These are phyloP conservation scores for Mycena filopes DNA, from an alignment of 768 basidiomycete species.

Conservation along the genomic window DNA sequence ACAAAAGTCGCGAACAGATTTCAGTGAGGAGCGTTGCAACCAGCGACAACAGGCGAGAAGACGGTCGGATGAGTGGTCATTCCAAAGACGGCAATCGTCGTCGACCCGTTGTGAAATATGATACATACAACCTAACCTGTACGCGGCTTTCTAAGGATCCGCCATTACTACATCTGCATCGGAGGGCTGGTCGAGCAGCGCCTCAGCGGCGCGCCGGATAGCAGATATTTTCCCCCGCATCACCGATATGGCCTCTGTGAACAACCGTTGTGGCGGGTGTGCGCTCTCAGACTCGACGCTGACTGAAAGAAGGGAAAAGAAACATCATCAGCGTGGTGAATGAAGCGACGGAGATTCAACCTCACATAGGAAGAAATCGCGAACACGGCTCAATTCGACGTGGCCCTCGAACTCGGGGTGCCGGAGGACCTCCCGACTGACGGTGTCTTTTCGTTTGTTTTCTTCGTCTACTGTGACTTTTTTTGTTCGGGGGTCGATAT, in stretches of 20 bases:
- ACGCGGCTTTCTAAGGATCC: conserved; percentile 39
- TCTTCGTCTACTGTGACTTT: conserved; percentile 70
- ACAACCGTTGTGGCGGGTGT: conserved; percentile 84
- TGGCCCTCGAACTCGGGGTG: conserved; percentile 90
- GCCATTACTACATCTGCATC: conserved; percentile 67
- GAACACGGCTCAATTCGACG: conserved; percentile 85
- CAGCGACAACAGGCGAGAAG: not conserved
- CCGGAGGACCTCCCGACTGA: conserved; percentile 91
- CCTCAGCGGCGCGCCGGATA: conserved; percentile 68
- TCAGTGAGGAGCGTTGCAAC: too few species aligned
- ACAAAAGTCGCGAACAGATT: too few species aligned
- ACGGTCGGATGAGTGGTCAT: not conserved
- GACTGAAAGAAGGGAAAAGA: conserved; percentile 68
- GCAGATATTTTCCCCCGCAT: conserved; percentile 82
- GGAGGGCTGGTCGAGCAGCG: conserved; percentile 56
- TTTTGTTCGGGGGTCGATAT: conserved; percentile 66
- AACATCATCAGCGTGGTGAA: conserved; percentile 15
- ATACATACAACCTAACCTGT: conserved; percentile 14
- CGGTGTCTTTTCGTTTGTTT: conserved; percentile 83
- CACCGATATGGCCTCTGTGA: conserved; percentile 83
- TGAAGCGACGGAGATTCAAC: conserved; percentile 39
- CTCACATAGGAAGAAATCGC: conserved; percentile 93
- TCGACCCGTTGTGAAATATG: not conserved
- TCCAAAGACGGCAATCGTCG: not conserved
- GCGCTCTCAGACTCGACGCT: conserved; percentile 92